Base-by-base conservation (phyloP, 208 protist genomes). In the Trypanosoma rangeli region DNA sequence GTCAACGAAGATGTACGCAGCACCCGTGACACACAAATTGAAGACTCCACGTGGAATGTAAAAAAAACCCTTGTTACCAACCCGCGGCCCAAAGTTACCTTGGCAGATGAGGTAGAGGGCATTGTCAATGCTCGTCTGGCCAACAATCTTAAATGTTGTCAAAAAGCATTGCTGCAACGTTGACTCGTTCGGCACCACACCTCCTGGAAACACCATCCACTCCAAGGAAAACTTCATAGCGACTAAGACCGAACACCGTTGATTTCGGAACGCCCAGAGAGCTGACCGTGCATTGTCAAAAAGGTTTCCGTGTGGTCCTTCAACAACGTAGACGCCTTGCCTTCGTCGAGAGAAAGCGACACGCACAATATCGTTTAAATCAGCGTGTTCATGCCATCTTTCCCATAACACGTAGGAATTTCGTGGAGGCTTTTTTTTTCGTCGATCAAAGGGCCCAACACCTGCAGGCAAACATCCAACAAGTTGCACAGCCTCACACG, bases 261-360 rank as follows among this genome's bases (percentile, higher is more conserved):
- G 87, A 8, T 68, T 65, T 3, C 86, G 79, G 66, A 96, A 89
- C 1, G 80, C 71, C 90, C 90, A 96, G 33, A 96, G 66, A 24
- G 79, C 83, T 10, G 82, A 79, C 24, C 84, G 83, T 53, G 86
- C 79, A 49, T 91, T 92, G 59, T 94, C 87, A 73, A 96, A 96
- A 16, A 87, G 16, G 68, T 91, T 86, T 46, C 64, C 61, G 63
- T 90, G 78, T 9, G 82, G 80, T 0, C 90, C 87, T 59, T 94
- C 87, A 18, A 96, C 67, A 1, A 74, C 58, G 78, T 78, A 93
- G 2, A 93, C 59, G 16, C 79, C 77, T 48, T 82, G 75, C 8
- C 85, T 75, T 0, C 87, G 74, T 50, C 82, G 79, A 16, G 87
- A 83, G 66, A 93, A 91, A 35, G 85, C 83, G 44, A 24, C 59